phyloP scores from a whole-genome alignment of 257 asterid genomes.

The Striga asiatica region DNA sequence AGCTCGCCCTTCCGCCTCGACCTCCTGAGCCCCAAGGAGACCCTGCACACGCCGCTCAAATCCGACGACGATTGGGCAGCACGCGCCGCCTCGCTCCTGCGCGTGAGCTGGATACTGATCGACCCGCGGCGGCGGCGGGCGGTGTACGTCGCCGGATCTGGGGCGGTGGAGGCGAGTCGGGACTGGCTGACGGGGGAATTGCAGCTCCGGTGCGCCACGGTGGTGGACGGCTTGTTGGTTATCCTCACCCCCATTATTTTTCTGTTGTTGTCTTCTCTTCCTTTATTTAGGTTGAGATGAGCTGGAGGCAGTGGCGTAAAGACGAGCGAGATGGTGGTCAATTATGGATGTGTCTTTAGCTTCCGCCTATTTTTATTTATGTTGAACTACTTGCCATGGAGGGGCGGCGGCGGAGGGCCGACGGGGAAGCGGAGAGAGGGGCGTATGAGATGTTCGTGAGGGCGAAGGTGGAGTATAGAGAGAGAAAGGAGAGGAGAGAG shows the following conservation, averaged over 20 bases:
- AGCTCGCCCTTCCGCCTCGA: constrained; percentile 48
- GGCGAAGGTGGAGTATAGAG: background rate
- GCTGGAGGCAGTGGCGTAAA: constrained; percentile 6
- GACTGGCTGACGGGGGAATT: constrained; percentile 52
- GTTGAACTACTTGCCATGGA: no score
- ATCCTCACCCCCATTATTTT: no score
- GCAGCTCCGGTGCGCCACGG: constrained; percentile 32
- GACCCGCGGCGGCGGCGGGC: constrained; percentile 39
- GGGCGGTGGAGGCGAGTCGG: constrained; percentile 40
- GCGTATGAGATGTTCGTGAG: background rate
- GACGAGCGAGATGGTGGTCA: background rate
- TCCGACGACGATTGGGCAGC: constrained; percentile 14
- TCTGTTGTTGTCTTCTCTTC: no score
- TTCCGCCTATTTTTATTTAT: no score
- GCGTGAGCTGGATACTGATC: constrained; percentile 65
- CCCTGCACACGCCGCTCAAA: constrained; percentile 26
- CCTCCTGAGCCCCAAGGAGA: constrained; percentile 33
- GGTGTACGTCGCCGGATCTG: constrained; percentile 35
- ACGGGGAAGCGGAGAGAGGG: background rate
- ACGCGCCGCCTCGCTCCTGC: constrained; percentile 27
- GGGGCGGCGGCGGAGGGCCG: background rate
- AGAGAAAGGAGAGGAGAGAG: background rate
- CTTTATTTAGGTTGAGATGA: no score
- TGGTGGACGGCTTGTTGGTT: constrained; percentile 31
- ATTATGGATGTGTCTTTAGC: background rate